These are phyloP conservation scores for Mesembryanthemum crystallinum DNA, from an alignment of 148 eudicot species.

Conservation along the genomic window DNA sequence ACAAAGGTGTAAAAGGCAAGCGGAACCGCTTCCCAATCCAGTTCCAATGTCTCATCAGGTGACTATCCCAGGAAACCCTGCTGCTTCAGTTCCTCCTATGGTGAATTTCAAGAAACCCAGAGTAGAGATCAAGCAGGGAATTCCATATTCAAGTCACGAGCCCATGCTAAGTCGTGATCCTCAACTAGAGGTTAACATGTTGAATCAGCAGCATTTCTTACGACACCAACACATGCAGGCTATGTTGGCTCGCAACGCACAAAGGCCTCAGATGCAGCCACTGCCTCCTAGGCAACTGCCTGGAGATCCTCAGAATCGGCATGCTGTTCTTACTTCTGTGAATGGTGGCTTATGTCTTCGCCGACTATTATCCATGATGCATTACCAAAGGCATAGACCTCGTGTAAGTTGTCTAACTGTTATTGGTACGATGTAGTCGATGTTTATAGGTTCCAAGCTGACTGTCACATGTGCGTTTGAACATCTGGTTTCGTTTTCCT, in stretches of 20 bases:
- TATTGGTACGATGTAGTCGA: background rate
- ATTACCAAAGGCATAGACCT: slow-evolving; percentile 37
- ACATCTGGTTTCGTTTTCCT: background rate
- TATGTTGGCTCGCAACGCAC: slow-evolving; percentile 12
- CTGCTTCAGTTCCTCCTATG: slow-evolving; percentile 22
- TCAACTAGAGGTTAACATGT: slow-evolving; percentile 9
- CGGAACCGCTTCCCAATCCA: slow-evolving; percentile 5
- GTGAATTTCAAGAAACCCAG: slow-evolving; percentile 29
- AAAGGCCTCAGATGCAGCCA: slow-evolving; percentile 19
- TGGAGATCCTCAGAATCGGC: background rate
- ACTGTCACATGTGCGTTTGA: background rate
- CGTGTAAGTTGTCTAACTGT: slow-evolving; percentile 28
- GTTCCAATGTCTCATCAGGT: slow-evolving; percentile 18
- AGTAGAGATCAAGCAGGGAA: slow-evolving; percentile 25
- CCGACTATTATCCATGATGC: slow-evolving; percentile 27
- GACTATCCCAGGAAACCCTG: too few relatives aligned
- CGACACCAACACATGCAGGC: slow-evolving; percentile 19
- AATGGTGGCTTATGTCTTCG: slow-evolving; percentile 26
- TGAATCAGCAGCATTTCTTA: slow-evolving; percentile 19
- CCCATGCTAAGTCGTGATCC: slow-evolving; percentile 21
- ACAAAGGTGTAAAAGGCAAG: slow-evolving; percentile 14
- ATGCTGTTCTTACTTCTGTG: background rate
- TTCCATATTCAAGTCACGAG: slow-evolving; percentile 16
- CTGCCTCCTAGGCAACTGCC: too few relatives aligned
- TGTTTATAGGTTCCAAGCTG: background rate